These are phyloP conservation scores for Lecanicillium sp. DNA, from an alignment of 2,329 filamentous ascomycete species.

Conservation along the genomic window DNA sequence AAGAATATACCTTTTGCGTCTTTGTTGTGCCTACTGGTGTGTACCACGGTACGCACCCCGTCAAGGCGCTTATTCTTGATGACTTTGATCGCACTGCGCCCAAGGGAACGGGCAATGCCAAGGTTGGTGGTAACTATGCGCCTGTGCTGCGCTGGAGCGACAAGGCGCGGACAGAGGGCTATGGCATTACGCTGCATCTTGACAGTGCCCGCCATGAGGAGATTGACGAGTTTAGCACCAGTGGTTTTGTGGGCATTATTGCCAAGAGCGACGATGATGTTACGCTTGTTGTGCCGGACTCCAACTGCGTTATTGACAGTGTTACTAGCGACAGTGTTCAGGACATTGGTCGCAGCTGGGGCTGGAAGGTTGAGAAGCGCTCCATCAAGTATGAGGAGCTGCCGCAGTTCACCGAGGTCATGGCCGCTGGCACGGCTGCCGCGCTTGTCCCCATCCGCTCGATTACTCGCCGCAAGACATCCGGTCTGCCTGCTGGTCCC, in stretches of 20 bases:
- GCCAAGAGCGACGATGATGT: constrained; percentile 43
- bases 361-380: constrained; percentile 76
- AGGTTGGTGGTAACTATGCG: constrained; percentile 93
- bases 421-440: constrained; percentile 87
- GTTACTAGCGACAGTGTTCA: constrained; percentile 76
- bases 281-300: constrained; percentile 80
- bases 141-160: constrained; percentile 86
- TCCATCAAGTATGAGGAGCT: constrained; percentile 56
- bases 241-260: constrained; percentile 78
- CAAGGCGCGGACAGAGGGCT: constrained; percentile 68
- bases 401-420: constrained; percentile 57
- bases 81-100: constrained; percentile 93
- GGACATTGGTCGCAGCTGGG: constrained; percentile 66
- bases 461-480: constrained; percentile 58
- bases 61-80: constrained; percentile 82
- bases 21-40: constrained; percentile 89
- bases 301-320: constrained; percentile 76
- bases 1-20: constrained; percentile 87
- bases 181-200: constrained; percentile 88
- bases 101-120: constrained; percentile 81
- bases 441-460: constrained; percentile 86
- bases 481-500: constrained; percentile 22
- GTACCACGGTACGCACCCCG: constrained; percentile 83
- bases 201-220: constrained; percentile 78
- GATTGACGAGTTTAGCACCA: constrained; percentile 93